A percentile compares a stretch with the other conserved stretches of the same genome.
Evolutionary conservation across 164 flowering plant species (phyloP).

Genomic region (Houttuynia cordata): DNA sequence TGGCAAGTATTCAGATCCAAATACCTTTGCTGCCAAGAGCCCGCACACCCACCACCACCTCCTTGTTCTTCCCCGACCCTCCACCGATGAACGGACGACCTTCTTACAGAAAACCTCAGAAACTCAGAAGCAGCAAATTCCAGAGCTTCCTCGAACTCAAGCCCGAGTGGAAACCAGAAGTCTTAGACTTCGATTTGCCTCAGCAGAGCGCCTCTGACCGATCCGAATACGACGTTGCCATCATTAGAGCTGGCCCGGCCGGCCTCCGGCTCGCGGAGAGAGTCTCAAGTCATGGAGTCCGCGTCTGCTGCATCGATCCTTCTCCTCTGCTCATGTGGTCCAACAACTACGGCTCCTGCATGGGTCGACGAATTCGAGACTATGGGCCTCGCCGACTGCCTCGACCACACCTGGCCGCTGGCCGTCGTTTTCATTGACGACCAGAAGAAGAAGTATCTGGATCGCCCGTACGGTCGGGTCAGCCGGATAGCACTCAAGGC

Average conservation of each 20-base stretch:
- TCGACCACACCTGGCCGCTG: conserved; percentile 60
- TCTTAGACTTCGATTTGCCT: conserved; percentile 30
- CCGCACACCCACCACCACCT: neutral
- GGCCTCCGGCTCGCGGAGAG: conserved; percentile 67
- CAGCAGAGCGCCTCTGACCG: conserved; percentile 22
- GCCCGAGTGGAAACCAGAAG: conserved; percentile 31
- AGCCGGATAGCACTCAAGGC: conserved; percentile 35
- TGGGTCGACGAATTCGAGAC: conserved; percentile 73
- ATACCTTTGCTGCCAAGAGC: neutral
- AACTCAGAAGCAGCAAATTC: conserved; percentile 14
- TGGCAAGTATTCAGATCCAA: neutral
- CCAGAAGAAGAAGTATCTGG: conserved; percentile 36
- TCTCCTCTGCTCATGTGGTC: conserved; percentile 63
- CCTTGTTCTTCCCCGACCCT: neutral
- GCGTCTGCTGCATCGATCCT: conserved; percentile 66
- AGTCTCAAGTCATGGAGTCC: conserved; percentile 38
- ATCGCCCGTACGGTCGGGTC: conserved; percentile 56
- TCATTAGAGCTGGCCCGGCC: conserved; percentile 69
- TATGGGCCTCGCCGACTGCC: conserved; percentile 43
- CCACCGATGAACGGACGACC: neutral
- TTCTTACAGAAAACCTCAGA: conserved; percentile 12
- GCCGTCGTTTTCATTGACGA: conserved; percentile 39
- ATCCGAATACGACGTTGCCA: conserved; percentile 35
- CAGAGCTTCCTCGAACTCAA: conserved; percentile 51
- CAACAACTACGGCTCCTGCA: conserved; percentile 71